These are phyloP conservation scores for Monosporascus sp. DNA, from an alignment of 2,329 filamentous ascomycete genomes.

Conservation along the genomic window DNA sequence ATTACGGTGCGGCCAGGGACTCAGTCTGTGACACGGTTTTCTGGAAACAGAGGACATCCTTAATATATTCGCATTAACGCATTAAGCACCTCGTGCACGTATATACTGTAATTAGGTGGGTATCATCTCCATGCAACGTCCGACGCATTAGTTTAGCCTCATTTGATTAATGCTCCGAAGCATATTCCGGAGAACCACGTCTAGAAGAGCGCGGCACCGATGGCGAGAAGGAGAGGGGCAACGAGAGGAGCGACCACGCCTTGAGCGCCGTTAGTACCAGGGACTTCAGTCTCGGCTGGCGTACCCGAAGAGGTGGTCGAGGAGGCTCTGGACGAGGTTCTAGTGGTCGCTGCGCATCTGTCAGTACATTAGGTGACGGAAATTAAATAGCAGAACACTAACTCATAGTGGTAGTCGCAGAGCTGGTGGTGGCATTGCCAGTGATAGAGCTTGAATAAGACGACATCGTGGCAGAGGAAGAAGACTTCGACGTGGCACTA, in stretches of 20 bases:
- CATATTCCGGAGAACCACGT: neutral
- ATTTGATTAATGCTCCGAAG: neutral
- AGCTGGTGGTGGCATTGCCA: constrained; percentile 2
- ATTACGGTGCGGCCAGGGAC: too few relatives aligned
- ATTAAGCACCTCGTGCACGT: neutral
- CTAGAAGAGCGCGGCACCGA: constrained; percentile 22
- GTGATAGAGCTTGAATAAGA: neutral
- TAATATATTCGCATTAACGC: neutral
- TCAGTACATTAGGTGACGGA: neutral
- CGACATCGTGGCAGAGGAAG: neutral
- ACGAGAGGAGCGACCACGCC: constrained; percentile 20
- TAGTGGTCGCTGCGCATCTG: constrained; percentile 9
- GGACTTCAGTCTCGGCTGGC: constrained; percentile 12
- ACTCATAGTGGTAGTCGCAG: neutral
- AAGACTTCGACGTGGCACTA: neutral
- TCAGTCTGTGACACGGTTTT: too few relatives aligned
- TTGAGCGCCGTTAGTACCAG: constrained; percentile 24
- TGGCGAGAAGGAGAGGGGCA: constrained; percentile 19
- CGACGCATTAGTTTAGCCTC: neutral
- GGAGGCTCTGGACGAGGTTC: constrained; percentile 5
- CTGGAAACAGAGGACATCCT: too few relatives aligned
- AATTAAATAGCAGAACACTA: neutral
- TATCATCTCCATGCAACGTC: neutral
- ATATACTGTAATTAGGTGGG: neutral
- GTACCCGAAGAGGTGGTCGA: constrained; percentile 7